Conservation (phyloP, 768 basidiomycete genomes). For the Crassisporium funariophilum region DNA sequence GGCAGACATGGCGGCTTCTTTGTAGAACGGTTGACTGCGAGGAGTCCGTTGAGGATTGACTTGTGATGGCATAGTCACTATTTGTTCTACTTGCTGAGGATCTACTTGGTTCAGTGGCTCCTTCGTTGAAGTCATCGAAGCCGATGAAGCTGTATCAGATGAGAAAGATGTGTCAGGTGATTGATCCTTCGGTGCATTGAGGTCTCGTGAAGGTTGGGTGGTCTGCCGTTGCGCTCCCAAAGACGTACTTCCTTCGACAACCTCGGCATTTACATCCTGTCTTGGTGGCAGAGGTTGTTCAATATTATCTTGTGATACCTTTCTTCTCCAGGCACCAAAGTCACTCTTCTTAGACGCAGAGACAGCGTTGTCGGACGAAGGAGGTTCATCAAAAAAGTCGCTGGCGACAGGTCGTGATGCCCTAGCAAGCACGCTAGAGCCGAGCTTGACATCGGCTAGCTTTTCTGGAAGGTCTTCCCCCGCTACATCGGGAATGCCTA, state of each 20-base stretch:
- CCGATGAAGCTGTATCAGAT: constrained; percentile 1
- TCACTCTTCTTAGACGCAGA: constrained; percentile 34
- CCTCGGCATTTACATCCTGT: constrained; percentile 11
- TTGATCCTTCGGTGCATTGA: constrained; percentile 8
- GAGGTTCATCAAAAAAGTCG: constrained; percentile 70
- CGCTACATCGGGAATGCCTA: constrained; percentile 41
- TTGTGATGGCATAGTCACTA: constrained; percentile 25
- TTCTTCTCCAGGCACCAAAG: constrained; percentile 48
- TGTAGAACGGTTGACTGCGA: constrained; percentile 45
- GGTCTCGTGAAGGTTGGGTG: constrained; percentile 1
- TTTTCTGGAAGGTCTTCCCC: constrained; percentile 22
- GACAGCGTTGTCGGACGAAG: constrained; percentile 13
- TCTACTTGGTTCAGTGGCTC: constrained; percentile 16
- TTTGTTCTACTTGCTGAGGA: constrained; percentile 22
- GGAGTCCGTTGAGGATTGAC: constrained; percentile 32
- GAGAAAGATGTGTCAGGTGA: constrained; percentile 3
- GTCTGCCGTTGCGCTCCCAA: constrained; percentile 9
- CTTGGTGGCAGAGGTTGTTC: constrained; percentile 5
- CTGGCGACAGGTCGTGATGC: constrained; percentile 58
- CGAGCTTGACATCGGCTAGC: constrained; percentile 18
- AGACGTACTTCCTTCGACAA: constrained; percentile 18
- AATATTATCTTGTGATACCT: constrained; percentile 23
- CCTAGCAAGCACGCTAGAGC: constrained; percentile 19
- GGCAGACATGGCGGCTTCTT: constrained; percentile 65
- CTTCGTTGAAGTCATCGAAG: constrained; percentile 17